Base-by-base conservation (phyloP, 108 stramenopile species). In the Discostella pseudostelligera region DNA sequence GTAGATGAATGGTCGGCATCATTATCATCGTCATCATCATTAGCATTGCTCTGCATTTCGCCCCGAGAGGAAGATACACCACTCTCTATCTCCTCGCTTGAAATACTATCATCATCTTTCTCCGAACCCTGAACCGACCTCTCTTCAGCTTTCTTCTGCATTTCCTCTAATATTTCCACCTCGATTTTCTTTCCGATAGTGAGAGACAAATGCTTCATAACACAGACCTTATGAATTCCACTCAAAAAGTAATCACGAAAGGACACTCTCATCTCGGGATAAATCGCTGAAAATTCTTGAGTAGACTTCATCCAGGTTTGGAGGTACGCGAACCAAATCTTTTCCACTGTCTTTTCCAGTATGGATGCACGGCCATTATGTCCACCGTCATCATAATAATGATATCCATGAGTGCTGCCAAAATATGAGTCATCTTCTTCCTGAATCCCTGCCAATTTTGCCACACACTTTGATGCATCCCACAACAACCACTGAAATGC, bases 191-290 rank as follows among this genome's bases (percentile, higher is more conserved):
- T 78, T 14, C 70, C 76, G 2, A 81, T 67, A 43, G 45, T 76
- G 0, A 80, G 49, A 10, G 78, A 72, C 21, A 87, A 36, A 17
- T 79, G 79, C 57, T 57, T 62, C 24, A 68, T 54, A 1, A 84
- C 20, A 35, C 40, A 26, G 17, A 25, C 16, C 39, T 69, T 62
- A 0, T 42, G 54, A 17, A 14, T 1, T 10, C 28, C 37, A 9
- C 24, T 32, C 44, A 90, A 42, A 58, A 86, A 90, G 22, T 24
- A 50, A 74, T 87, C 89, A 22, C 89, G 89, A 53, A 90, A 83
- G 11, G 72, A 81, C 50, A 86, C 83, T 50, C 87, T 81, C 48
- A 86, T 67, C 35, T 84, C 79, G 26, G 89, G 89, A 72, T 87
- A 83, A 19, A 67, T 59, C n/a, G 17, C 39, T 0, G 77, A 77